Evolutionary conservation across 139 green algal genomes (phyloP), one percentile per base, ranked within the genome.

Genomic region (Edaphochlamys debaryana): DNA sequence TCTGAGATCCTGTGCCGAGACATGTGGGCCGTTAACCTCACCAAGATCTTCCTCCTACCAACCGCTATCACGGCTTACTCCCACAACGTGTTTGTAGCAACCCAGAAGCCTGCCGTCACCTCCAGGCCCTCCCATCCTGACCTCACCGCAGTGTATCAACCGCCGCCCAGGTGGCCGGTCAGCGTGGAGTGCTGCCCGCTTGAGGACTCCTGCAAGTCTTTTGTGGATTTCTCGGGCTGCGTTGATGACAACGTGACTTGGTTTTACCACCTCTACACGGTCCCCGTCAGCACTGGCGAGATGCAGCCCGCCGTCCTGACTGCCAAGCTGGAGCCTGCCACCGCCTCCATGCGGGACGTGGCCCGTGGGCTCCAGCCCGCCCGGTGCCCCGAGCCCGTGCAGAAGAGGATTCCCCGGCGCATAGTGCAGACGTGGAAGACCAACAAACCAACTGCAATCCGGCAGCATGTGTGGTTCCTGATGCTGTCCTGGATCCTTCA

Each of bases 1-100:
- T 89, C 77, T 75, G 72, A 69, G 13, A 60, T 91, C 29, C 69
- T 92, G 45, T 92, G 88, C 83, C 63, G 85, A 9, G 88, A 92
- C 80, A 79, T 88, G 62, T 45, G 40, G 40, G 54, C 74, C 1
- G 54, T 87, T 17, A 86, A 82, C 3, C 77, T 80, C 32, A 32
- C 37, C 60, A 79, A 72, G 30, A 70, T 92, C 41, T 27, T 92
- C 23, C 32, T 91, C 20, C 87, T 91, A 63, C 88, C 88, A 4
- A 79, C 52, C 32, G 86, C 91, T 20, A 54, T 78, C 0, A 34
- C 77, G 69, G 80, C 86, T 3, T 91, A 84, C 42, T 7, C 54
- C 54, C 17, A 63, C 54, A 22, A 63, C 54, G 54, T 63, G 20
- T 63, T 63, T 27, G 17, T 63, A 7, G 27, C 54, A 22, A 22